These are phyloP conservation scores for Penicillium angulare DNA, from an alignment of 495 filamentous ascomycete species.

Conservation along the genomic window DNA sequence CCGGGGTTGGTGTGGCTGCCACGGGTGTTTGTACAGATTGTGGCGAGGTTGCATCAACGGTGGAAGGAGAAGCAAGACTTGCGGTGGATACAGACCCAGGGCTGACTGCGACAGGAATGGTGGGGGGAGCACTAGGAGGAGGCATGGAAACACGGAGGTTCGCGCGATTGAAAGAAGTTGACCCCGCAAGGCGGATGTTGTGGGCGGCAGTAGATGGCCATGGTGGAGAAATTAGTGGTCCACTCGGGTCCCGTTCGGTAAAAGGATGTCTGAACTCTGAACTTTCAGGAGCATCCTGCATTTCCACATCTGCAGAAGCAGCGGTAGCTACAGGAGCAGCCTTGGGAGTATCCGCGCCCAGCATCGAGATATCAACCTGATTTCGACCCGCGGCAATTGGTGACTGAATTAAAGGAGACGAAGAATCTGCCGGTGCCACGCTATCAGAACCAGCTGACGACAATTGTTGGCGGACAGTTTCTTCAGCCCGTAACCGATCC, in stretches of 20 bases:
- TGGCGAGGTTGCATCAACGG: constrained; percentile 27
- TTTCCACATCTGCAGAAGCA: constrained; percentile 11
- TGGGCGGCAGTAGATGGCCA: constrained; percentile 43
- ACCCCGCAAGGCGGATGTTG: constrained; percentile 30
- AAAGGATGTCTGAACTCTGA: constrained; percentile 10
- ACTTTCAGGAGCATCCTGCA: constrained; percentile 6
- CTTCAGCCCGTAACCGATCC: constrained; percentile 38
- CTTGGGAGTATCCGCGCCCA: background rate
- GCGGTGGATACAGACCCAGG: constrained; percentile 33
- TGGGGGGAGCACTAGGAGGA: constrained; percentile 19
- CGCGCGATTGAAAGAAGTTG: constrained; percentile 20
- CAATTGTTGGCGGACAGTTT: constrained; percentile 18
- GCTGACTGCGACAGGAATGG: constrained; percentile 25
- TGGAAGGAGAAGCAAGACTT: constrained; percentile 33
- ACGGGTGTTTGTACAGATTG: constrained; percentile 23
- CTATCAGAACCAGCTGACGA: constrained; percentile 22
- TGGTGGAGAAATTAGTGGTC: constrained; percentile 31
- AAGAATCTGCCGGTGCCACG: constrained; percentile 4
- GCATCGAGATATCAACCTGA: constrained; percentile 6
- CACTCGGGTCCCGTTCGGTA: constrained; percentile 21
- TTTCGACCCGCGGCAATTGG: constrained; percentile 1
- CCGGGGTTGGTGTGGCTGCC: constrained; percentile 53
- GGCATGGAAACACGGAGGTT: constrained; percentile 44
- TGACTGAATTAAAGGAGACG: constrained; percentile 10
- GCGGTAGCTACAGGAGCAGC: background rate